phyloP scores from a whole-genome alignment of 805 yeast genomes.

The Limtongozyma cylindracea region DNA sequence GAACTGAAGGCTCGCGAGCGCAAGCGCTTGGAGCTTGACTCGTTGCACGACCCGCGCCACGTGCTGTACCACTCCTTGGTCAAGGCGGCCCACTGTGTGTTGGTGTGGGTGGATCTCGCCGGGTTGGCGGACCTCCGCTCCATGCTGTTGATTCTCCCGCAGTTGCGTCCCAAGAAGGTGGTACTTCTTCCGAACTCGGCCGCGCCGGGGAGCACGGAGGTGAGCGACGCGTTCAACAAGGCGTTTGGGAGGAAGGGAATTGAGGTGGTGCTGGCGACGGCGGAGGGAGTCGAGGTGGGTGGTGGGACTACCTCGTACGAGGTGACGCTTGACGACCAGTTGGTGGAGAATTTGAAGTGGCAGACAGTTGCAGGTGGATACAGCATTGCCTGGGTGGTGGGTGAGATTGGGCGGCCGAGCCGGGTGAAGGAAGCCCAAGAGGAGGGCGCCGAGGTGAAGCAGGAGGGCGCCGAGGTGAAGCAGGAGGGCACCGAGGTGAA shows the following conservation, averaged over 20 bases:
- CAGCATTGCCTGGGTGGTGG: constrained; percentile 61
- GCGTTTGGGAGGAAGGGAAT: constrained; percentile 5
- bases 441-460: too few relatives aligned
- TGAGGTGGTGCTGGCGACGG: constrained; percentile 8
- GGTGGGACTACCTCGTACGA: constrained; percentile 11
- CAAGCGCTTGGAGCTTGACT: constrained; percentile 15
- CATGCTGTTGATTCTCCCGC: constrained; percentile 46
- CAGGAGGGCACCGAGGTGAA: too few relatives aligned
- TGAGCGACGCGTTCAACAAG: constrained; percentile 4
- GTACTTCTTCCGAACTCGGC: constrained; percentile 25
- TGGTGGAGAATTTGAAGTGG: constrained; percentile 50
- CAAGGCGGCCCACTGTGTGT: constrained; percentile 37
- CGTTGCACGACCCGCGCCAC: constrained; percentile 13
- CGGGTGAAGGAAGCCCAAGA: too few relatives aligned
- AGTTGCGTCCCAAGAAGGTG: constrained; percentile 54
- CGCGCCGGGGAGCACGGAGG: constrained; percentile 2
- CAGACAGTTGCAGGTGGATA: constrained; percentile 63
- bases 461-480: too few relatives aligned
- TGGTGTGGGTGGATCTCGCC: constrained; percentile 56
- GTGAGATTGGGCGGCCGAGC: constrained; percentile 15
- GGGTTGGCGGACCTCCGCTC: constrained; percentile 77
- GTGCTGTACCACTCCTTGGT: constrained; percentile 10
- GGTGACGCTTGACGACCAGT: constrained; percentile 37
- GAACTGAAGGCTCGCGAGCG: constrained; percentile 3
- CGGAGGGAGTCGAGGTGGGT: constrained; percentile 4